phyloP scores from a whole-genome alignment of 129 eudicot species.

The Kitagawia praeruptora region DNA sequence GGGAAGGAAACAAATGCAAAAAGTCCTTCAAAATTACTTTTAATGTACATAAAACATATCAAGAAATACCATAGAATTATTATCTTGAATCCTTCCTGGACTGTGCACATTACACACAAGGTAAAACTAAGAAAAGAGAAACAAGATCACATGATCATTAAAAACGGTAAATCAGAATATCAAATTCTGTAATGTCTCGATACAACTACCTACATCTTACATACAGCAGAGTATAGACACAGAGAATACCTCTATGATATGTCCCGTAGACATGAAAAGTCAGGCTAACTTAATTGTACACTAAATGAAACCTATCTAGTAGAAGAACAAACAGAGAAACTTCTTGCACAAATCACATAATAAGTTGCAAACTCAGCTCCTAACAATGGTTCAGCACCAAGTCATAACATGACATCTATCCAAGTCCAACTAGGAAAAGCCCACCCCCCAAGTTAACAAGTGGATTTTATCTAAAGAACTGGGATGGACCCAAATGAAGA shows the following conservation, averaged over 20 bases:
- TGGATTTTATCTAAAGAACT: too few relatives aligned
- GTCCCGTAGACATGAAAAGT: background rate
- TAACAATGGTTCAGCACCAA: too few relatives aligned
- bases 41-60: background rate
- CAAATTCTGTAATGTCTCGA: background rate
- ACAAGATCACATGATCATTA: background rate
- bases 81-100: background rate
- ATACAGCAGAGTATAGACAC: background rate
- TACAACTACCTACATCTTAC: background rate
- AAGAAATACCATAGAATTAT: background rate
- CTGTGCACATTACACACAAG: background rate
- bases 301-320: background rate
- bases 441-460: too few relatives aligned
- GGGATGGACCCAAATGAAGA: too few relatives aligned
- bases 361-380: too few relatives aligned
- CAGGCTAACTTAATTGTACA: background rate
- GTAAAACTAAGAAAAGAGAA: background rate
- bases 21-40: background rate
- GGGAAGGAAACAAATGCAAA: background rate
- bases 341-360: too few relatives aligned
- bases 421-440: too few relatives aligned
- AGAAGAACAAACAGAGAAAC: background rate
- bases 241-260: background rate
- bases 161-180: background rate
- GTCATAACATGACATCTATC: too few relatives aligned